A percentile compares a stretch with the other conserved stretches of the same genome.
These are phyloP conservation scores for Tinospora cordifolia DNA, from an alignment of 164 flowering plant genomes.

Conservation along the genomic window DNA sequence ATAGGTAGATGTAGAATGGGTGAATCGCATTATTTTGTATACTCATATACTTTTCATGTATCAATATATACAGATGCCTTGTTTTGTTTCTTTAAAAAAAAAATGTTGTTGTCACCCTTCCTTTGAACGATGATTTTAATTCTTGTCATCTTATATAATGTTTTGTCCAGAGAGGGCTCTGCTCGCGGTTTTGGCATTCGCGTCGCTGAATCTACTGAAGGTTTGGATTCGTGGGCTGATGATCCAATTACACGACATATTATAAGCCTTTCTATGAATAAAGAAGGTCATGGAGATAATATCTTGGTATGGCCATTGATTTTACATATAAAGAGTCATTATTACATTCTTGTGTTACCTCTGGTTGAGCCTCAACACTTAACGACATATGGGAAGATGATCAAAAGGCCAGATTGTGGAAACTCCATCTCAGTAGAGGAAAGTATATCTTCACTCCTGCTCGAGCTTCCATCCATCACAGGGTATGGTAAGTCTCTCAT, in stretches of 20 bases:
- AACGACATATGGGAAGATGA: slow-evolving; percentile 47
- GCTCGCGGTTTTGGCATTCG: slow-evolving; percentile 79
- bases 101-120: not conserved
- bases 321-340: slow-evolving; percentile 63
- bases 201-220: slow-evolving; percentile 54
- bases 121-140: not conserved
- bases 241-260: slow-evolving; percentile 93
- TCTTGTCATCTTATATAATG: slow-evolving; percentile 1
- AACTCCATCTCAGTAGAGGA: slow-evolving; percentile 57
- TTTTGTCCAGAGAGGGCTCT: slow-evolving; percentile 70
- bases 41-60: too few species aligned
- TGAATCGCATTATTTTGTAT: too few species aligned
- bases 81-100: not conserved
- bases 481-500: slow-evolving; percentile 87
- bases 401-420: slow-evolving; percentile 78
- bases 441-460: slow-evolving; percentile 69
- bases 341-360: slow-evolving; percentile 73
- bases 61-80: too few species aligned
- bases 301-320: slow-evolving; percentile 70
- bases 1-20: too few species aligned
- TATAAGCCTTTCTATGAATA: slow-evolving; percentile 52
- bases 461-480: slow-evolving; percentile 97
- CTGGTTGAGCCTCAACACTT: slow-evolving; percentile 77
- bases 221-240: slow-evolving; percentile 98
- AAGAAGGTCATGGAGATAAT: slow-evolving; percentile 46